These are phyloP conservation scores for Colletotrichum paranaense DNA, from an alignment of 2,329 filamentous ascomycete genomes.

Conservation along the genomic window DNA sequence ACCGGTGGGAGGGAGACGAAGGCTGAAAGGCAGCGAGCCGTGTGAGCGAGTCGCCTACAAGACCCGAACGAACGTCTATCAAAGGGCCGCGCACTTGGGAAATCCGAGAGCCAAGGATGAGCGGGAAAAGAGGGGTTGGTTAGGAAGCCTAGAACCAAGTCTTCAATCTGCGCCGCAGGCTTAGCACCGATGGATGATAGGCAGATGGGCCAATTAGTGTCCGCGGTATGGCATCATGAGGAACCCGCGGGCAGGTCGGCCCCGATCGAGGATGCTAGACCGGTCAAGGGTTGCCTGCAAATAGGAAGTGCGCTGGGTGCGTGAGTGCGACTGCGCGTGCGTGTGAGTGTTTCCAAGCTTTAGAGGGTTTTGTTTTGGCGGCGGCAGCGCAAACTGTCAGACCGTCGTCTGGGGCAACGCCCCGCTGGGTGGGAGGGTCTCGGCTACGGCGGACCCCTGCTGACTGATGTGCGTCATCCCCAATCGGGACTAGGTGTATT, in stretches of 20 bases:
- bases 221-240: constrained; percentile 17
- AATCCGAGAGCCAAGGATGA: background rate
- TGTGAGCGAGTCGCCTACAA: background rate
- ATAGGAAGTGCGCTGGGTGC: background rate
- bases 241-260: background rate
- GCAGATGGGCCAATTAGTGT: constrained; percentile 1
- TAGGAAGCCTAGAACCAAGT: constrained; percentile 6
- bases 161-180: constrained; percentile 13
- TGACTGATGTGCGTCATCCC: background rate
- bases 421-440: background rate
- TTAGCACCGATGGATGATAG: background rate
- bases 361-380: constrained; percentile 20
- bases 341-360: background rate
- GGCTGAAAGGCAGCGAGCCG: background rate
- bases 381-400: constrained; percentile 9
- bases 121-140: background rate
- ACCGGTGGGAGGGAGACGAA: background rate
- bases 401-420: constrained; percentile 11
- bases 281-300: too few species aligned
- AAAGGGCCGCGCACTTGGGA: constrained; percentile 5
- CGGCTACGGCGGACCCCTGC: constrained; percentile 7
- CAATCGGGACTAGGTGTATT: background rate
- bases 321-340: too few species aligned
- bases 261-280: background rate
- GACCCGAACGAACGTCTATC: background rate